Percentiles rank a stretch among this genome's conserved stretches.
These are phyloP conservation scores for Castanea mollissima DNA, from an alignment of 306 rosid genomes.

Conservation along the genomic window DNA sequence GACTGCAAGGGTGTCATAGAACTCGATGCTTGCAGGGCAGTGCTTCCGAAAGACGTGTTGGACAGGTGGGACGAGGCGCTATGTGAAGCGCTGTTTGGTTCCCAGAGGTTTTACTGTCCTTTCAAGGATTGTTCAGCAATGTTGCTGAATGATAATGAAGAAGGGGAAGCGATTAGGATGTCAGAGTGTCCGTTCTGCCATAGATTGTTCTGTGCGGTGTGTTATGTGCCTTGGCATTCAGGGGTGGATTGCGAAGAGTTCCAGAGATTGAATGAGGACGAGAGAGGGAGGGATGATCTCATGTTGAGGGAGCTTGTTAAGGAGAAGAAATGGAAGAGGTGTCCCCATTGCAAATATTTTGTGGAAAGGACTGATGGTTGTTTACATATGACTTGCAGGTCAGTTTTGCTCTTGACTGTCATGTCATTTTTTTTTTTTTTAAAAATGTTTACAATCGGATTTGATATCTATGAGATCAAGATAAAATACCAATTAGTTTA, in stretches of 20 bases:
- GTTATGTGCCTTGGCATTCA: conserved; percentile 62
- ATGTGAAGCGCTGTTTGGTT: conserved; percentile 33
- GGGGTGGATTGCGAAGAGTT: conserved; percentile 44
- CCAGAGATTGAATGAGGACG: conserved; percentile 31
- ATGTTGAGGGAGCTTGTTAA: conserved; percentile 45
- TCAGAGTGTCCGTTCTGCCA: conserved; percentile 59
- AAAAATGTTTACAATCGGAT: no score
- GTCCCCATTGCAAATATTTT: conserved; percentile 45
- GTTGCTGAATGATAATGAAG: conserved; percentile 26
- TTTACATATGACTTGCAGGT: conserved; percentile 60
- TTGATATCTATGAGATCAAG: no score
- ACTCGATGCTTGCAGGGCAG: conserved; percentile 35
- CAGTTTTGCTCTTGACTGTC: neutral
- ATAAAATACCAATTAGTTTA: no score
- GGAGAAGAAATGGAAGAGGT: conserved; percentile 43
- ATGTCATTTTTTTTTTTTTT: no score
- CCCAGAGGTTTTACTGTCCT: conserved; percentile 50
- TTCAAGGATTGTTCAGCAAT: conserved; percentile 57
- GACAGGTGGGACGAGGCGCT: conserved; percentile 48
- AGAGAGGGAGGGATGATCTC: conserved; percentile 39
- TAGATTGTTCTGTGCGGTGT: conserved; percentile 59
- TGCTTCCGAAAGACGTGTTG: conserved; percentile 40
- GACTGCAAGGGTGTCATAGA: conserved; percentile 41
- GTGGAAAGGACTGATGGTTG: conserved; percentile 56
- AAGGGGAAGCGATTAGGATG: conserved; percentile 8